Percentiles rank a stretch among this genome's conserved stretches.
Conservation (phyloP, 1,284 basidiomycete genomes). For the Malassezia equina region DNA sequence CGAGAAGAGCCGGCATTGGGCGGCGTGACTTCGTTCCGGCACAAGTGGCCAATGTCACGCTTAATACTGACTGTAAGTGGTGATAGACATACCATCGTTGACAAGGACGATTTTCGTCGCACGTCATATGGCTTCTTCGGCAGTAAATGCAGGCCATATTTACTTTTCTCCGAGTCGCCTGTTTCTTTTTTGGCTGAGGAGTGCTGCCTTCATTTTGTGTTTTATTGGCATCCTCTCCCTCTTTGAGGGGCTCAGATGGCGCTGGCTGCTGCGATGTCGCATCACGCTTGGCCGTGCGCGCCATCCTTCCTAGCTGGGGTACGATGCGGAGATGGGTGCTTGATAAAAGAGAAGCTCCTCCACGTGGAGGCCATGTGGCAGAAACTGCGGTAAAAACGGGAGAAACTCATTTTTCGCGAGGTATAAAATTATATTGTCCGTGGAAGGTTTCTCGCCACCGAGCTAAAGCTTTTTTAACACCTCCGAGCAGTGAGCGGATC, state of each 20-base stretch:
- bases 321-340: not conserved
- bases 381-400: not conserved
- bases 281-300: not conserved
- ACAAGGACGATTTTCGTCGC: conserved; percentile 49
- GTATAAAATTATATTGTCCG: not conserved
- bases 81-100: conserved; percentile 35
- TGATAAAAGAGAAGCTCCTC: not conserved
- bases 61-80: conserved; percentile 36
- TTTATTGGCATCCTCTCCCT: not conserved
- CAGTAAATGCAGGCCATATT: conserved; percentile 75
- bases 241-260: not conserved
- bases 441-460: not conserved
- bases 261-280: not conserved
- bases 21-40: conserved; percentile 35
- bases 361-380: not conserved
- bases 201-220: not conserved
- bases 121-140: conserved; percentile 66
- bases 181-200: conserved; percentile 23
- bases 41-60: conserved; percentile 50
- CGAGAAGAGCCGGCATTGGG: not conserved
- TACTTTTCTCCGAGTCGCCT: conserved; percentile 35
- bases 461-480: not conserved
- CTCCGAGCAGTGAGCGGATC: not conserved
- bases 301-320: not conserved
- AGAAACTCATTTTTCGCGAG: not conserved